These are phyloP conservation scores for Hypoxylon sp. DNA, from an alignment of 2,329 filamentous ascomycete genomes.

Conservation along the genomic window DNA sequence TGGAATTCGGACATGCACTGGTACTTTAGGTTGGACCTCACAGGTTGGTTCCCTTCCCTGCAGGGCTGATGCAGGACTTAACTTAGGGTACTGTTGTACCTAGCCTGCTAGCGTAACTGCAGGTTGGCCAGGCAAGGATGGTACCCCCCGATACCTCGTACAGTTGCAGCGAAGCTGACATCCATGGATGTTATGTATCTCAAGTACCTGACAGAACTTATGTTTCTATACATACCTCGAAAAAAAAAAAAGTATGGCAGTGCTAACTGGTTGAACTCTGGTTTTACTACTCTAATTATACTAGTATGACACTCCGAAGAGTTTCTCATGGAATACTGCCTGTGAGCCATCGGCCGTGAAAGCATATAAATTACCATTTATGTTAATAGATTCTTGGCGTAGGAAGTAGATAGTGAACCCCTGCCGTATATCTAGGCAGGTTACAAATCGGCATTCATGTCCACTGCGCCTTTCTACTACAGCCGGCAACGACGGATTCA, in stretches of 20 bases:
- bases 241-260: constrained; percentile 12
- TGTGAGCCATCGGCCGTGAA: not conserved
- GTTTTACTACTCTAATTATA: constrained; percentile 27
- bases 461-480: constrained; percentile 35
- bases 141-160: constrained; percentile 10
- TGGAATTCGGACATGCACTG: constrained; percentile 25
- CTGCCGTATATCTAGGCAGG: constrained; percentile 6
- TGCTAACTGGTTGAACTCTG: constrained; percentile 14
- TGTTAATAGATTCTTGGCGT: constrained; percentile 30
- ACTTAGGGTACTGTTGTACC: constrained; percentile 28
- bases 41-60: constrained; percentile 29
- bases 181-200: constrained; percentile 12
- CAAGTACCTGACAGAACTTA: constrained; percentile 31
- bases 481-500: constrained; percentile 36
- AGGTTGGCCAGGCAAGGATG: constrained; percentile 32
- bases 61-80: constrained; percentile 41
- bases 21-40: constrained; percentile 4
- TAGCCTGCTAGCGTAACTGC: constrained; percentile 23
- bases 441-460: constrained; percentile 29
- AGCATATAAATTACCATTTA: constrained; percentile 7
- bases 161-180: constrained; percentile 30
- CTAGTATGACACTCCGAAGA: constrained; percentile 6
- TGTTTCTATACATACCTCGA: constrained; percentile 30
- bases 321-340: constrained; percentile 1
- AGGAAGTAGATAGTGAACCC: constrained; percentile 17